Conservation (phyloP, 2,329 filamentous ascomycete genomes). For the Lithohypha guttulata region DNA sequence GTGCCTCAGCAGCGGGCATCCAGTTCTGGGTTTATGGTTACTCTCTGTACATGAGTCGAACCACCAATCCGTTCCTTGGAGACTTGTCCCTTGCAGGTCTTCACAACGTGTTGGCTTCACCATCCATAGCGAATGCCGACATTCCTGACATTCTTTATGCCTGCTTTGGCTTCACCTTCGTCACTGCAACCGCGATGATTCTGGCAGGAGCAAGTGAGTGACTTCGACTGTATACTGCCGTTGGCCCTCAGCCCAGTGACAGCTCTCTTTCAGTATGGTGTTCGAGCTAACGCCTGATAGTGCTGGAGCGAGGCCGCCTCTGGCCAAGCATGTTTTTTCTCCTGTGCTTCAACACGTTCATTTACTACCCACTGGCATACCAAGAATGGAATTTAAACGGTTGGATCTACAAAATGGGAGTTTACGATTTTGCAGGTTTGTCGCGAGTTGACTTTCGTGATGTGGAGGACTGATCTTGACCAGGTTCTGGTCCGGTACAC, state of each 20-base stretch:
- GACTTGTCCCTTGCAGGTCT: constrained; percentile 51
- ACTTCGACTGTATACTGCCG: constrained; percentile 52
- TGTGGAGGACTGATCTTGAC: too few relatives aligned
- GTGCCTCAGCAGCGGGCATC: constrained; percentile 39
- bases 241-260: too few relatives aligned
- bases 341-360: constrained; percentile 60
- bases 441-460: too few relatives aligned
- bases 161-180: constrained; percentile 56
- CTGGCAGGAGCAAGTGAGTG: constrained; percentile 54
- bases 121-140: constrained; percentile 45
- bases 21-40: constrained; percentile 57
- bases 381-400: constrained; percentile 69
- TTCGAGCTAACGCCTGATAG: too few relatives aligned
- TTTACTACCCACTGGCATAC: constrained; percentile 60
- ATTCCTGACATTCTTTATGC: constrained; percentile 58
- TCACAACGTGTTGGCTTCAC: constrained; percentile 45
- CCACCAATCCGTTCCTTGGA: constrained; percentile 53
- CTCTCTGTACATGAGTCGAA: constrained; percentile 50
- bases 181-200: constrained; percentile 45
- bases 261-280: too few relatives aligned
- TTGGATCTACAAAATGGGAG: constrained; percentile 58
- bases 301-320: too few relatives aligned
- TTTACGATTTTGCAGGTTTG: constrained; percentile 64
- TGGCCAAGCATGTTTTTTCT: constrained; percentile 57
- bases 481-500: constrained; percentile 64